These are phyloP conservation scores for Cryptococcus sp. DNA, from an alignment of 1,284 basidiomycete genomes.

Conservation along the genomic window DNA sequence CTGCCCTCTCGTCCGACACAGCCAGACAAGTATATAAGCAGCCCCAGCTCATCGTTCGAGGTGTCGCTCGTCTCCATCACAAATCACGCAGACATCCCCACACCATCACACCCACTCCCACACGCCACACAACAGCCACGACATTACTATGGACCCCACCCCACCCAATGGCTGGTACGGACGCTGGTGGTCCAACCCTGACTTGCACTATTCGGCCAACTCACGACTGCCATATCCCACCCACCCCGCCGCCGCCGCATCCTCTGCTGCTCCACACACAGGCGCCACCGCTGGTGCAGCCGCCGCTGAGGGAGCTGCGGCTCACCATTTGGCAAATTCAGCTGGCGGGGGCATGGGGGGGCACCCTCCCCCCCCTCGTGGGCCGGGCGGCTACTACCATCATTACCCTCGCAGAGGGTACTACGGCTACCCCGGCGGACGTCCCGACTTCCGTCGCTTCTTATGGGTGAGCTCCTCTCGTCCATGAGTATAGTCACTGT, in stretches of 20 bases:
- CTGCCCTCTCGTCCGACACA: neutral
- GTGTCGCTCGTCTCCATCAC: no score
- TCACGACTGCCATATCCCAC: slow-evolving; percentile 10
- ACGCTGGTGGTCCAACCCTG: slow-evolving; percentile 9
- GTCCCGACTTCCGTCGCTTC: slow-evolving; percentile 13
- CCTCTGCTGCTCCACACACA: neutral
- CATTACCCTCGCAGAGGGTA: slow-evolving; percentile 12
- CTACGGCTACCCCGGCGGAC: slow-evolving; percentile 1
- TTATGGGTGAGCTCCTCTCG: slow-evolving; percentile 22
- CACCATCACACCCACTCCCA: no score
- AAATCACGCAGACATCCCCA: no score
- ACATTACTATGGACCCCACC: slow-evolving; percentile 12
- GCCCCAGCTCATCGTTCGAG: neutral
- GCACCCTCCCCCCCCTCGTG: slow-evolving; percentile 14
- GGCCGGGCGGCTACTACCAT: slow-evolving; percentile 15
- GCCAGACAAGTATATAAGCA: neutral
- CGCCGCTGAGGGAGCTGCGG: slow-evolving; percentile 10
- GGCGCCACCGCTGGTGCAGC: slow-evolving; percentile 6
- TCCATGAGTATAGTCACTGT: neutral
- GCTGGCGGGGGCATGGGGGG: slow-evolving; percentile 2
- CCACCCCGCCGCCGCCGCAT: neutral
- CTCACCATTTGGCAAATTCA: neutral
- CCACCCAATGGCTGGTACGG: slow-evolving; percentile 7
- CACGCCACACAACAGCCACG: neutral
- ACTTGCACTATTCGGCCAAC: slow-evolving; percentile 5